Base-by-base conservation (phyloP, 495 filamentous ascomycete genomes). In the Trichoderma erinaceum region DNA sequence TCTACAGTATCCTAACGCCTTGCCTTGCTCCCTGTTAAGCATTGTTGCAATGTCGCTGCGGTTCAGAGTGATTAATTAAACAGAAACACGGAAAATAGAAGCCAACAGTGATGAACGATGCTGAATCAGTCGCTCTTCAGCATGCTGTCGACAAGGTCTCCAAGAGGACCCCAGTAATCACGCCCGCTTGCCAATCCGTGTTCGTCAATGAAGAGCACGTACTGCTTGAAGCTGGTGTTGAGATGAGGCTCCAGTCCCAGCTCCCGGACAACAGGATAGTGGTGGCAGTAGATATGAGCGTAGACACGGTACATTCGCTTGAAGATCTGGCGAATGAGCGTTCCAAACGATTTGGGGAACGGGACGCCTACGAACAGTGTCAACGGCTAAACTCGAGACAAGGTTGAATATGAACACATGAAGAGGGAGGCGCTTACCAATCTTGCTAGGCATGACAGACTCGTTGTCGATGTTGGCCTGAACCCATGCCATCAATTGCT, bases 141-240 rank as follows among this genome's bases (percentile, higher is more conserved):
- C 91, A 99, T 99, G 70, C 90, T 97, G 75, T 98, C 95, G 46
- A 99, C 95, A 73, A 99, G 80, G 78, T 99, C 95, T 25, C 93
- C 93, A 68, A 99, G 78, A n/a, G 95, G 95, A 0, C 95, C 95
- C 89, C 92, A 99, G 82, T 92, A 99, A 76, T 98, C 96, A 81
- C 97, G 97, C 69, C 92, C 92, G 74, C 86, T 94, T 65, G 91
- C 90, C 73, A 97, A 76, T 69, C 84, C 87, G 78, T 96, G 93
- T 83, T 97, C 93, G 75, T 97, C 90, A 71, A 97, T 92, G 80
- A 97, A 97, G 58, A 97, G 84, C 66, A 97, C 95, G 75, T 98
- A 99, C 76, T 99, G 95, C 84, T 99, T 99, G 86, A 99, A 99
- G 81, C 91, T 95, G 63, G 95, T 99, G 80, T 99, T 99, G 72